Conservation (phyloP, 805 yeast genomes). For the Cyberlindnera nakhonratchasimensis region DNA sequence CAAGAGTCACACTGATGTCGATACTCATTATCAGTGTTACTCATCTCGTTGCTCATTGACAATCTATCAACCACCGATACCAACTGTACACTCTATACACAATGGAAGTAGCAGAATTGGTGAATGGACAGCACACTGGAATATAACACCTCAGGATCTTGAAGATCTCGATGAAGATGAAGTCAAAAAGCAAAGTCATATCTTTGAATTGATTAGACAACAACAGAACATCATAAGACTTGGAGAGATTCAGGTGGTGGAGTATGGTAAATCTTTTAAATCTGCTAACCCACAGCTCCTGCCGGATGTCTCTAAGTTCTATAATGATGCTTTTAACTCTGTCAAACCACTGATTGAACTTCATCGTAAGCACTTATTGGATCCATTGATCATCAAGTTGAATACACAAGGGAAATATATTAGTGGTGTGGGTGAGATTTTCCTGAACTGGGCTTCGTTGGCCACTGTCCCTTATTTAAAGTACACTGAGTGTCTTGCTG, state of each 20-base stretch:
- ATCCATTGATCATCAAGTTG: conserved; percentile 55
- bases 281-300: conserved; percentile 41
- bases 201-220: conserved; percentile 68
- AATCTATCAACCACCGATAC: conserved; percentile 23
- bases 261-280: conserved; percentile 45
- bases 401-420: conserved; percentile 64
- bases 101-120: conserved; percentile 30
- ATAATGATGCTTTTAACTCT: conserved; percentile 53
- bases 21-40: conserved; percentile 26
- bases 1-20: conserved; percentile 23
- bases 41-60: conserved; percentile 35
- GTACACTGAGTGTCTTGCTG: conserved; percentile 60
- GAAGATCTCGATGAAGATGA: conserved; percentile 47
- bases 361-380: conserved; percentile 51
- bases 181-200: conserved; percentile 66
- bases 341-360: conserved; percentile 52
- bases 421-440: conserved; percentile 57
- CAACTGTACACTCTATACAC: conserved; percentile 18
- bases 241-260: conserved; percentile 59
- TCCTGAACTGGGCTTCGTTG: conserved; percentile 58
- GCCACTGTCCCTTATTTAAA: conserved; percentile 52
- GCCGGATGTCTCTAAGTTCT: conserved; percentile 52
- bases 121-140: conserved; percentile 70
- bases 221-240: conserved; percentile 70
- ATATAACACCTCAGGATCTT: conserved; percentile 51